Conservation (phyloP, 306 rosid genomes). For the Rubus parviflorus region DNA sequence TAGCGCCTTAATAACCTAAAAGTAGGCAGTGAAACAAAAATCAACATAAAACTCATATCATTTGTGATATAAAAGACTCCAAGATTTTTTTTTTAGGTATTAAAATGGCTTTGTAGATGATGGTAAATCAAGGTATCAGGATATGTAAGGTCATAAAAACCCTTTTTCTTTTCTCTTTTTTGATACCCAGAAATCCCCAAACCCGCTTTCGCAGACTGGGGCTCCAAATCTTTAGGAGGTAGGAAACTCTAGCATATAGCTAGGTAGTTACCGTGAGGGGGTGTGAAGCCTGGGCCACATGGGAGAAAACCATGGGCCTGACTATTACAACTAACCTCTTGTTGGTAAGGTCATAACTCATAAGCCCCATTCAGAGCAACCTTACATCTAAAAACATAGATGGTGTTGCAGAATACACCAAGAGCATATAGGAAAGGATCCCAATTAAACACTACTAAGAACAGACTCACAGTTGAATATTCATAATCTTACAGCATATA, state of each 20-base stretch:
- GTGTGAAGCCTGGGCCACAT: background rate
- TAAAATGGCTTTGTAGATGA: conserved; percentile 4
- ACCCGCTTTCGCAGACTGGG: background rate
- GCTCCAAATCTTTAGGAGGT: background rate
- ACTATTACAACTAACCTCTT: background rate
- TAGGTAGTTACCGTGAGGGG: background rate
- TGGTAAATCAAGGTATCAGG: background rate
- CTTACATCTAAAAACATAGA: background rate
- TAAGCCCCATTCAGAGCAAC: background rate
- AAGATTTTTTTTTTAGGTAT: too few species aligned
- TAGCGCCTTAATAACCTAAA: conserved; percentile 77
- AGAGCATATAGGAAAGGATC: background rate
- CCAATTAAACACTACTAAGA: background rate
- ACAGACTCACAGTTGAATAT: background rate
- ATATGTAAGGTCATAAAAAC: background rate
- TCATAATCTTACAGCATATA: background rate
- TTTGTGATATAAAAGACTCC: conserved; percentile 1
- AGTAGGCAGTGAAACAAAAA: conserved; percentile 29
- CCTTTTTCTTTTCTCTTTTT: background rate
- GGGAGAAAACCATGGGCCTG: background rate
- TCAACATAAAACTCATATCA: conserved; percentile 31
- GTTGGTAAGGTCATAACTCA: background rate
- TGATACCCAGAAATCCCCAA: background rate
- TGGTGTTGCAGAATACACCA: background rate
- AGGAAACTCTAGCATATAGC: background rate